A percentile compares a stretch with the other conserved stretches of the same genome.
Conservation (phyloP, 2,329 filamentous ascomycete species). For the Alternaria consortialis region DNA sequence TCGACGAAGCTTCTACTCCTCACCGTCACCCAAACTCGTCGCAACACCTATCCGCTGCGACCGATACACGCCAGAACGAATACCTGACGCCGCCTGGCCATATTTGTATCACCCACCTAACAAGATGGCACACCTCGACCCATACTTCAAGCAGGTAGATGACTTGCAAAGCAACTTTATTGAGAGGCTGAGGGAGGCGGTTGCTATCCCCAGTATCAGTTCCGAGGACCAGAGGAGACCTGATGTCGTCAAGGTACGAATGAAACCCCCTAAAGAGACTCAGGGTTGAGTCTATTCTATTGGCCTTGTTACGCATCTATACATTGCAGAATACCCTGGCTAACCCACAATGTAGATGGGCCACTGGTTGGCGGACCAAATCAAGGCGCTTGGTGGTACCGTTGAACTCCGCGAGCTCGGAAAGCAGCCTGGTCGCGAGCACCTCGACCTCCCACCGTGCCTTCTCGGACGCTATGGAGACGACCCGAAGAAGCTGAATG, state of each 20-base stretch:
- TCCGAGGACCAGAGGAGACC: constrained; percentile 87
- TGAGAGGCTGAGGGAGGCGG: constrained; percentile 86
- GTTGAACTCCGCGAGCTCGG: constrained; percentile 88
- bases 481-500: constrained; percentile 91
- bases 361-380: constrained; percentile 84
- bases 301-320: background rate
- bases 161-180: constrained; percentile 81
- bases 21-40: constrained; percentile 16
- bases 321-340: background rate
- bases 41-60: constrained; percentile 20
- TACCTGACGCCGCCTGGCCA: constrained; percentile 52
- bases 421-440: constrained; percentile 89
- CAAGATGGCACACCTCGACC: constrained; percentile 88
- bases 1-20: constrained; percentile 25
- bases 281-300: background rate
- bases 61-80: constrained; percentile 29
- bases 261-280: accelerated
- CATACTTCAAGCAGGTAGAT: constrained; percentile 94
- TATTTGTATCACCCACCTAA: constrained; percentile 58
- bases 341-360: constrained; percentile 71
- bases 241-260: constrained; percentile 80
- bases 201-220: constrained; percentile 95
- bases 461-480: constrained; percentile 91
- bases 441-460: constrained; percentile 90
- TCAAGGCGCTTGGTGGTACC: constrained; percentile 82